phyloP scores from a whole-genome alignment of 768 basidiomycete species.

The Tubosaeta brunneosetosa region DNA sequence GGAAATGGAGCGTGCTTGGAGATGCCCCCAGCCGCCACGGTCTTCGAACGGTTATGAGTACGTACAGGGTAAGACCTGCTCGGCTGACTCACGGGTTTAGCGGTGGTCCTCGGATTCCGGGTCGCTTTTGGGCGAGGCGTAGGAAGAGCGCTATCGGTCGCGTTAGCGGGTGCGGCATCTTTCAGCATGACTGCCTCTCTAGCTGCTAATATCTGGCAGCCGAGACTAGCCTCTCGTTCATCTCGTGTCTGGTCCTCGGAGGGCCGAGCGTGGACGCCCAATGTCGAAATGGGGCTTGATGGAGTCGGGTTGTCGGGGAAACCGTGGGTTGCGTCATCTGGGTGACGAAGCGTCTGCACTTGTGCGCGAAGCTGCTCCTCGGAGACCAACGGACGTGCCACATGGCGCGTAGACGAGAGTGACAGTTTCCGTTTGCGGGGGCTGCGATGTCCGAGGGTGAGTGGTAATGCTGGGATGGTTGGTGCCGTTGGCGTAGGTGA shows the following conservation, averaged over 20 bases:
- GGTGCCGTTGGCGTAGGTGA: conserved; percentile 12
- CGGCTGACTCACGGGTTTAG: conserved; percentile 21
- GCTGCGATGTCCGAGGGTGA: conserved; percentile 12
- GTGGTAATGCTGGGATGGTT: conserved; percentile 1
- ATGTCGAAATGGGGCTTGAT: background rate
- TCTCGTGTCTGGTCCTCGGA: conserved; percentile 5
- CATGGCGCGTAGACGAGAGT: conserved; percentile 1
- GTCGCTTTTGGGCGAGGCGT: conserved; percentile 9
- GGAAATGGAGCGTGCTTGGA: conserved; percentile 13
- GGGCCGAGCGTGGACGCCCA: background rate
- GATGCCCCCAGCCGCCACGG: conserved; percentile 14
- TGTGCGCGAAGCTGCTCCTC: conserved; percentile 23
- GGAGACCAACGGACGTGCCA: conserved; percentile 16
- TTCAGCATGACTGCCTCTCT: conserved; percentile 2
- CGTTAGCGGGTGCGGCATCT: conserved; percentile 1
- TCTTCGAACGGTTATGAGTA: conserved; percentile 22
- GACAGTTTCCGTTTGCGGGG: conserved; percentile 5
- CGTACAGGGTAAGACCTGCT: background rate
- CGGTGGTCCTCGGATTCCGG: conserved; percentile 27
- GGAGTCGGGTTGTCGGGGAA: background rate
- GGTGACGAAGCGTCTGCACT: conserved; percentile 14
- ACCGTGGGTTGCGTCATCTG: conserved; percentile 1
- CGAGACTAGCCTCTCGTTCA: background rate
- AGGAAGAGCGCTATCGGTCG: background rate
- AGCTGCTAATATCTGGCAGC: background rate